Percentiles rank a stretch among this genome's conserved stretches.
These are phyloP conservation scores for Amanita exitialis DNA, from an alignment of 768 basidiomycete species.

Conservation along the genomic window DNA sequence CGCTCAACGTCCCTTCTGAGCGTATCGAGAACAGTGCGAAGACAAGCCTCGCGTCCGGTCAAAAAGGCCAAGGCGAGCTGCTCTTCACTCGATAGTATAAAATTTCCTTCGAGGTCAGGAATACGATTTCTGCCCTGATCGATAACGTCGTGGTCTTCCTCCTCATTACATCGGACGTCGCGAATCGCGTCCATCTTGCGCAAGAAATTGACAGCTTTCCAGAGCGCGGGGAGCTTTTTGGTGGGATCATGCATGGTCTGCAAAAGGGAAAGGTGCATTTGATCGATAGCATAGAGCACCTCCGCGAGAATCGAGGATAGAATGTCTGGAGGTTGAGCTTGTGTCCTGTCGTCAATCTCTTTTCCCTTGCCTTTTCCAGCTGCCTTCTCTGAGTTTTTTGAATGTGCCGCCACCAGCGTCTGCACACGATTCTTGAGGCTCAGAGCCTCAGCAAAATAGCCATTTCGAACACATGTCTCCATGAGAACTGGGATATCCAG, in stretches of 20 bases:
- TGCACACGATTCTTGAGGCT: conserved; percentile 70
- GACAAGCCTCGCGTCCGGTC: conserved; percentile 51
- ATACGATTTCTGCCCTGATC: conserved; percentile 12
- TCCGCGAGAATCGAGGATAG: conserved; percentile 56
- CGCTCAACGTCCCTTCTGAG: conserved; percentile 36
- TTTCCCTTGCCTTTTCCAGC: conserved; percentile 23
- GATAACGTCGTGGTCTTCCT: conserved; percentile 2
- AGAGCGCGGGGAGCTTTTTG: conserved; percentile 76
- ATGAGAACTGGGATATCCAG: conserved; percentile 87
- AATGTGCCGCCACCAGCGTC: conserved; percentile 28
- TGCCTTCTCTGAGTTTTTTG: conserved; percentile 10
- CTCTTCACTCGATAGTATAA: conserved; percentile 40
- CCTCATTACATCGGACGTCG: conserved; percentile 10
- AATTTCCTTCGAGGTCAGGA: conserved; percentile 13
- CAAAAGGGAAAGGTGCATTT: conserved; percentile 74
- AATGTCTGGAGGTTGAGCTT: conserved; percentile 29
- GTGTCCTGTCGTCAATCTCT: background rate
- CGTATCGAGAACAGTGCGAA: conserved; percentile 46
- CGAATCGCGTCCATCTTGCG: conserved; percentile 67
- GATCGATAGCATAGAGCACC: conserved; percentile 54
- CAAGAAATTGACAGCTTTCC: conserved; percentile 85
- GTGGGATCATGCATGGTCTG: conserved; percentile 72
- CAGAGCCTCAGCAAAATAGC: conserved; percentile 87
- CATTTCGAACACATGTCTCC: conserved; percentile 88
- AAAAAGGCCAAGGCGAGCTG: conserved; percentile 86